Base-by-base conservation (phyloP, 805 yeast species). In the Starmerella roubikii region DNA sequence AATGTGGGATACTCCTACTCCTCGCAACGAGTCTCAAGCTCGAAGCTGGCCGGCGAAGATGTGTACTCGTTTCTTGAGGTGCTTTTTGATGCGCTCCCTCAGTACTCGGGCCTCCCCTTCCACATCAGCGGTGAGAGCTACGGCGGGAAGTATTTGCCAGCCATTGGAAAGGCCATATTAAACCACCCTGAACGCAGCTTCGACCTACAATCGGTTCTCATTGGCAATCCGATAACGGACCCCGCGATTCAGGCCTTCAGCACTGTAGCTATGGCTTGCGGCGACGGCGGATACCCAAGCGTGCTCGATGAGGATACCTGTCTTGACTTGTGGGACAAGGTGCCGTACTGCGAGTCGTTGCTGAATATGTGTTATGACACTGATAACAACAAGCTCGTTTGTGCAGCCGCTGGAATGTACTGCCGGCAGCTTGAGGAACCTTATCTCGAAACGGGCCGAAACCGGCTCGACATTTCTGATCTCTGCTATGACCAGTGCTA, bases 61-160 rank as follows among this genome's bases (percentile, higher is more conserved):
- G 93, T 84, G 12, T 86, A 77, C 54, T 80, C 85, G 1, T 86
- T 88, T 60, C 67, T 88, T 55, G 78, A 79, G 54, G 66, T 88
- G 52, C 85, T 88, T 66, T 88, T 79, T 69, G 74, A 78, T 57
- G 77, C 80, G 54, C 85, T 83, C 69, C 93, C 95, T 35, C 74
- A 83, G 58, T 77, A 77, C 60, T 67, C 69, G 32, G 33, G 35
- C 11, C 42, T 32, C 24, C 38, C 40, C 18, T 83, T 85, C 75
- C 94, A 84, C 61, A 80, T 85, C 57, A 79, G 94, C 36, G 96
- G 96, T 52, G 95, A 85, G 60, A 80, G 93, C 15, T 85, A 86
- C 56, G 95, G 88, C 21, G 96, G 96, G 38, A 94, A 84, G 61
- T 86, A 88, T 64, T 78, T 88, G 48, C 98, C 98, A 16, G 82